Percentiles rank a stretch among this genome's conserved stretches.
phyloP scores from a whole-genome alignment of 192 early-diverging fungal species.

The Hyaloraphidium curvatum region DNA sequence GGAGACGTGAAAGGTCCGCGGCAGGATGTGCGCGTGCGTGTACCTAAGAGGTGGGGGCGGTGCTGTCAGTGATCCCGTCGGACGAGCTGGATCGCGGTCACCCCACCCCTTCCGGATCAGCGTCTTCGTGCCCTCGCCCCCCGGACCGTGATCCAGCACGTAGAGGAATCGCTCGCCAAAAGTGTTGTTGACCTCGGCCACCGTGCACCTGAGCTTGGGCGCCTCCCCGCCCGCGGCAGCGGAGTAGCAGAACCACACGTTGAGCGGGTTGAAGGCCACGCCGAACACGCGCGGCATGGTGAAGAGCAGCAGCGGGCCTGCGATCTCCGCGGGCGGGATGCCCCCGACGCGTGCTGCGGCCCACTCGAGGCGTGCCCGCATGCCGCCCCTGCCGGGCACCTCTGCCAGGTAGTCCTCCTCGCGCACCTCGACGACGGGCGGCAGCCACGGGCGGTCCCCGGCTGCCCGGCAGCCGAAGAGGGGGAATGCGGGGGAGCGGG shows the following conservation, averaged over 20 bases:
- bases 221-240: not conserved
- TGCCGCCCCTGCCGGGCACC: too few species aligned
- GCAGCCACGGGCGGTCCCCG: too few species aligned
- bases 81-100: not conserved
- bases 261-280: not conserved
- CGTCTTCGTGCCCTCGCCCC: not conserved
- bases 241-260: not conserved
- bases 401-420: too few species aligned
- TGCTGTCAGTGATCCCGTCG: not conserved
- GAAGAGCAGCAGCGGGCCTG: not conserved
- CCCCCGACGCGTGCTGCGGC: too few species aligned
- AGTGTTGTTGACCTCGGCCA: not conserved
- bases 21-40: not conserved
- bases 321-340: too few species aligned
- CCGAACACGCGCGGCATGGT: not conserved
- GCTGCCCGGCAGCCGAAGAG: too few species aligned
- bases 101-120: not conserved
- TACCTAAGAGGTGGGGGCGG: not conserved
- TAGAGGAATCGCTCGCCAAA: not conserved
- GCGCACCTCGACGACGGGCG: too few species aligned
- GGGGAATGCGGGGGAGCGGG: too few species aligned
- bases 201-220: not conserved
- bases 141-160: too few species aligned
- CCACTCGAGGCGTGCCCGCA: too few species aligned
- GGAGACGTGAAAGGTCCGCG: not conserved